A percentile compares a stretch with the other conserved stretches of the same genome.
Conservation (phyloP, 2,329 filamentous ascomycete species). For the Aspergillus ochraceoroseus region DNA sequence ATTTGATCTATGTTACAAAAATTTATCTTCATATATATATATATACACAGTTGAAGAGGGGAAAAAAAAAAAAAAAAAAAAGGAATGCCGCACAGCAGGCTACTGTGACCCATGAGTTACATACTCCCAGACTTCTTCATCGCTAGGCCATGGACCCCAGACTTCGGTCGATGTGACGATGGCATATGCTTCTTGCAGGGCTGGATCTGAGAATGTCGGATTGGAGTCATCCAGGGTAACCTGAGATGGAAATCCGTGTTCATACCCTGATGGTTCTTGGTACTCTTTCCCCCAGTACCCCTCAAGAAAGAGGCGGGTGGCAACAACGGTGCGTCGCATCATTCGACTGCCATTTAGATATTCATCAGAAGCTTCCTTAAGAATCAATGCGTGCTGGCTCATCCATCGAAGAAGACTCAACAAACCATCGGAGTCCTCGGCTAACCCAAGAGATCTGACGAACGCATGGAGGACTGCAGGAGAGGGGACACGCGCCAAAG, state of each 20-base stretch:
- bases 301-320: constrained; percentile 41
- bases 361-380: constrained; percentile 36
- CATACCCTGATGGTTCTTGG: not conserved
- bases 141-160: constrained; percentile 42
- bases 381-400: constrained; percentile 29
- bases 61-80: constrained; percentile 17
- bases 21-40: constrained; percentile 5
- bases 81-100: not conserved
- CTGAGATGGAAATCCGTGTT: not conserved
- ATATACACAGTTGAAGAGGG: constrained; percentile 18
- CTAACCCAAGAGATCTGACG: constrained; percentile 40
- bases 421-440: constrained; percentile 39
- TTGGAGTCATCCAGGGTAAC: constrained; percentile 4
- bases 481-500: constrained; percentile 34
- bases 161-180: constrained; percentile 33
- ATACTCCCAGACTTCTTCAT: constrained; percentile 41
- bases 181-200: constrained; percentile 35
- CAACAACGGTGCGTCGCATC: constrained; percentile 40
- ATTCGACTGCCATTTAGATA: constrained; percentile 35
- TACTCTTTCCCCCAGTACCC: constrained; percentile 24
- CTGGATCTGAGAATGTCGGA: constrained; percentile 26
- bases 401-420: constrained; percentile 43
- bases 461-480: constrained; percentile 42
- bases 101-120: constrained; percentile 12
- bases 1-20: constrained; percentile 14